Evolutionary conservation across 768 basidiomycete species (phyloP).

Genomic region (Antrodiella citrinella): DNA sequence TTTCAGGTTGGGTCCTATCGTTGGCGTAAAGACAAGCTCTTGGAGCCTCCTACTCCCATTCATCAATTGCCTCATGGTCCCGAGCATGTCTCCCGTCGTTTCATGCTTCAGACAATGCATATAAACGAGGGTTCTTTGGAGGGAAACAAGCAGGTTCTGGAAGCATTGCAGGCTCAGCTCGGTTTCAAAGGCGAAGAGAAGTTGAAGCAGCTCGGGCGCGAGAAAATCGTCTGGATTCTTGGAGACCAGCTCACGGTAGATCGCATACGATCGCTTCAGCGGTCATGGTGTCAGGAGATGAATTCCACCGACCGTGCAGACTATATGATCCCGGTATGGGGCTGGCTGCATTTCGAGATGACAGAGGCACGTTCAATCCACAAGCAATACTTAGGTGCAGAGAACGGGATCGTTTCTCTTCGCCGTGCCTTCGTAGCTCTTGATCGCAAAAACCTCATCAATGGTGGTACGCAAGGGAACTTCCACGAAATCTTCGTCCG

Average conservation of each 20-base stretch:
- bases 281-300: constrained; percentile 28
- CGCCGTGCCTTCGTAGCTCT: too few relatives aligned
- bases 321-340: constrained; percentile 21
- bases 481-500: constrained; percentile 13
- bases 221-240: constrained; percentile 25
- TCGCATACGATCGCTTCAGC: constrained; percentile 28
- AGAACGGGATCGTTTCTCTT: too few relatives aligned
- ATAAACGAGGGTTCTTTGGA: constrained; percentile 7
- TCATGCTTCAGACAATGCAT: constrained; percentile 7
- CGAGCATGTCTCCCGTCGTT: constrained; percentile 1
- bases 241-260: constrained; percentile 33
- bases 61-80: constrained; percentile 8
- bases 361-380: constrained; percentile 32
- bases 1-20: constrained; percentile 8
- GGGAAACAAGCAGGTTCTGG: constrained; percentile 3
- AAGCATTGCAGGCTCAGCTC: constrained; percentile 16
- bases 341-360: constrained; percentile 37
- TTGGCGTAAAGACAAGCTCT: constrained; percentile 3
- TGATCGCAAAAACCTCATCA: too few relatives aligned
- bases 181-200: not conserved
- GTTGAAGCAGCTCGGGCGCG: constrained; percentile 4
- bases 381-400: constrained; percentile 31
- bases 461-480: constrained; percentile 12
- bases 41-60: constrained; percentile 5
- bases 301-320: constrained; percentile 29